A percentile compares a stretch with the other conserved stretches of the same genome.
Evolutionary conservation across 1,284 basidiomycete genomes (phyloP).

Genomic region (Irpex sp.): DNA sequence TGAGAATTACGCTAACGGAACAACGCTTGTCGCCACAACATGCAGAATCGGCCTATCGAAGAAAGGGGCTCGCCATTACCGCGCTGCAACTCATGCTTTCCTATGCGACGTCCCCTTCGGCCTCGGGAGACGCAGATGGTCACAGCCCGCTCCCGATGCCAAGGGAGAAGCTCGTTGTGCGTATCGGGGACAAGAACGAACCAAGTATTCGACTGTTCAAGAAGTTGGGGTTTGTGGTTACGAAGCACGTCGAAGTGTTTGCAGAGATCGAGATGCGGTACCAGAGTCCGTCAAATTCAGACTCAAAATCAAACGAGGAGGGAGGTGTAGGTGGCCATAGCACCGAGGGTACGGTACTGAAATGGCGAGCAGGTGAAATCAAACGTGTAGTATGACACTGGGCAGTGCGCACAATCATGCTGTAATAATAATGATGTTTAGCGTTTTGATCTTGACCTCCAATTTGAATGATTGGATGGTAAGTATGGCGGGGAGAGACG

Average conservation of each 20-base stretch:
- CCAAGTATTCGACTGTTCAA: conserved; percentile 61
- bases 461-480: neutral
- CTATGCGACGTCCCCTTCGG: conserved; percentile 43
- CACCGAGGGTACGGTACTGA: neutral
- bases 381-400: neutral
- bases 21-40: neutral
- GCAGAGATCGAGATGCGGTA: conserved; percentile 69
- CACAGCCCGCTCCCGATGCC: conserved; percentile 29
- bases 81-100: conserved; percentile 64
- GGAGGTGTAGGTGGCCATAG: neutral
- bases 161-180: conserved; percentile 44
- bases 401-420: neutral
- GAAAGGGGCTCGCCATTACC: conserved; percentile 65
- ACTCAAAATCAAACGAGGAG: neutral
- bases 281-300: neutral
- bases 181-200: conserved; percentile 50
- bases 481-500: neutral
- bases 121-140: neutral
- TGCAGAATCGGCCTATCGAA: conserved; percentile 54
- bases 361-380: conserved; percentile 7
- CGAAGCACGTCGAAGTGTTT: conserved; percentile 68
- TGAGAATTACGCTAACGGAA: too few relatives aligned
- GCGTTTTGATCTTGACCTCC: neutral
- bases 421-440: neutral
- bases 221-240: conserved; percentile 64